A percentile compares a stretch with the other conserved stretches of the same genome.
Conservation (phyloP, 192 early-diverging fungal species). For the Entomortierella lignicola region DNA sequence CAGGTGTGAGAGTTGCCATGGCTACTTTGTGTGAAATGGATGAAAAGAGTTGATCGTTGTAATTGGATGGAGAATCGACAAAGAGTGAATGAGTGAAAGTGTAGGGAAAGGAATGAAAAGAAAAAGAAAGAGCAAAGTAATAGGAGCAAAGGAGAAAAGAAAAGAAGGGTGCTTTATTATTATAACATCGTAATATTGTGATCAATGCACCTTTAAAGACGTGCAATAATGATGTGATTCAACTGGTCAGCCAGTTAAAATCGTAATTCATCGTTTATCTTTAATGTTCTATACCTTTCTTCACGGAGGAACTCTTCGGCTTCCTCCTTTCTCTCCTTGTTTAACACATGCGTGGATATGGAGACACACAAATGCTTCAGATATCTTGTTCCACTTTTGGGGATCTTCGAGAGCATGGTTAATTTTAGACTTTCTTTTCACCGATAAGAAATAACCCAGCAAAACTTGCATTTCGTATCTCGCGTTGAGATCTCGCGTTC, state of each 20-base stretch:
- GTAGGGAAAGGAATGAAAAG: neutral
- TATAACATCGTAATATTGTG: neutral
- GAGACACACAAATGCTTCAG: too few relatives aligned
- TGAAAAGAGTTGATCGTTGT: neutral
- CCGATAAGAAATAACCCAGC: neutral
- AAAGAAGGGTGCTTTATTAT: neutral
- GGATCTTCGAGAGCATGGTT: too few relatives aligned
- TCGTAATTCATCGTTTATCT: neutral
- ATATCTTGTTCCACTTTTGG: too few relatives aligned
- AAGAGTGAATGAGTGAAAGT: too few relatives aligned
- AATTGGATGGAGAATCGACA: neutral
- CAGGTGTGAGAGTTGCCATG: slow-evolving; percentile 28
- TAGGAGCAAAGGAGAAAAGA: neutral
- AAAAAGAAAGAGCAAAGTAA: neutral
- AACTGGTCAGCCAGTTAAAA: neutral
- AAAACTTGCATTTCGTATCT: too few relatives aligned
- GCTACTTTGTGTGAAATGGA: slow-evolving; percentile 1
- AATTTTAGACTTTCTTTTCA: neutral
- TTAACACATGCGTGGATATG: too few relatives aligned
- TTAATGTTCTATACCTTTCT: neutral
- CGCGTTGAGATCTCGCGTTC: neutral
- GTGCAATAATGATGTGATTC: slow-evolving; percentile 7
- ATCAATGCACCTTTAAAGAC: neutral
- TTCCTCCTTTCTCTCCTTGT: too few relatives aligned
- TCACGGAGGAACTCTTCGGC: too few relatives aligned